Evolutionary conservation across 163 green algal genomes (phyloP).

Genomic region (Scenedesmus sp.): DNA sequence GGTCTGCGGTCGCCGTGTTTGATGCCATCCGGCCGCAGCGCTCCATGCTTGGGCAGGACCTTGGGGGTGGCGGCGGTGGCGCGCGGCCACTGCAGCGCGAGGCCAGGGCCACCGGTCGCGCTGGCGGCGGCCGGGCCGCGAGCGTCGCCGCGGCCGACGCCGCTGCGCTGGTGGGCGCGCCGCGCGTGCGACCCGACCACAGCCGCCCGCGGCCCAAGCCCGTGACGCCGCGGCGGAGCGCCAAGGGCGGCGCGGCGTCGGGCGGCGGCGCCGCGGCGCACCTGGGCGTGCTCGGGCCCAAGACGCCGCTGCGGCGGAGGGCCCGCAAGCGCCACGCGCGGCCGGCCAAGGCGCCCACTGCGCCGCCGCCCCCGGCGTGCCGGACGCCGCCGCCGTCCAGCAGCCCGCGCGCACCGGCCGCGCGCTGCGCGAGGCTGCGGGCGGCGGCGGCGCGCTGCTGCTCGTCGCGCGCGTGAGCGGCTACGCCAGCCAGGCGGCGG

Average conservation of each 20-base stretch:
- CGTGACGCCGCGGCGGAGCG: no score
- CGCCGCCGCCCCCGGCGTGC: not conserved
- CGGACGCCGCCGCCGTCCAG: not conserved
- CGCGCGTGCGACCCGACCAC: no score
- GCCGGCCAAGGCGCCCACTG: not conserved
- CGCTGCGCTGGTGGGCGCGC: no score
- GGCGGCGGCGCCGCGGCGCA: not conserved
- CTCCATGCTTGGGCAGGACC: no score
- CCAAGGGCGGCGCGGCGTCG: no score
- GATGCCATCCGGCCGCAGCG: no score
- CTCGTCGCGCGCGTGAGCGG: constrained; percentile 17
- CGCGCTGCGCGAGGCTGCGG: not conserved
- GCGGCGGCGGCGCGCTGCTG: not conserved
- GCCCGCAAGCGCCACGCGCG: not conserved
- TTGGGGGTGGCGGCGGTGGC: no score
- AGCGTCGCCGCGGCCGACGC: no score
- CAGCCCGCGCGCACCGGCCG: not conserved
- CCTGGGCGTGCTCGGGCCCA: constrained; percentile 16
- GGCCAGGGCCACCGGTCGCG: no score
- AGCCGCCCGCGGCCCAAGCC: no score
- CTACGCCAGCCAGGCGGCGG: not conserved
- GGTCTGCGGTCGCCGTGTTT: constrained; percentile 10
- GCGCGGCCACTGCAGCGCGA: no score
- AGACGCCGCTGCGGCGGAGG: constrained; percentile 18
- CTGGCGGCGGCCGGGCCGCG: no score